phyloP scores from a whole-genome alignment of 176 grass and related monocot species.

The Echinochloa phyllopogon region DNA sequence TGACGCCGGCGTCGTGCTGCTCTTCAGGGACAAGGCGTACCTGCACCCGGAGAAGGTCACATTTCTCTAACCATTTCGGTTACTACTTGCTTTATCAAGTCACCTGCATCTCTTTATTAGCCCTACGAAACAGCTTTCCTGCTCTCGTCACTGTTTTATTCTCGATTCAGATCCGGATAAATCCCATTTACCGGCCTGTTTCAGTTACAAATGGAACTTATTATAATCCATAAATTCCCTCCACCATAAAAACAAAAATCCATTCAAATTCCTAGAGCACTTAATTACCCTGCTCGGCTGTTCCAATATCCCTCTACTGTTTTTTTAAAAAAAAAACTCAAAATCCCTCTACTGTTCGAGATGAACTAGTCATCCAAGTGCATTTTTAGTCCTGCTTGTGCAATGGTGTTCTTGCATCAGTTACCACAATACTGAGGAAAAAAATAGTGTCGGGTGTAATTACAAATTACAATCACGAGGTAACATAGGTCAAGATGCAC shows the following conservation, averaged over 20 bases:
- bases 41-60: slow-evolving; percentile 74
- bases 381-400: background rate
- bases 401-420: background rate
- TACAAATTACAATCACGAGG: background rate
- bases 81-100: background rate
- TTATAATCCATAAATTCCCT: background rate
- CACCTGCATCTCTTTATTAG: background rate
- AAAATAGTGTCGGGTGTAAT: background rate
- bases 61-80: background rate
- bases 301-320: background rate
- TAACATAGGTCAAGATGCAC: background rate
- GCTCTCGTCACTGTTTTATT: background rate
- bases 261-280: background rate
- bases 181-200: background rate
- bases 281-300: background rate
- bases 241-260: background rate
- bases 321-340: no score
- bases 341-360: background rate
- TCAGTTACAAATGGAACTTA: background rate
- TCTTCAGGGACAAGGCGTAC: slow-evolving; percentile 76
- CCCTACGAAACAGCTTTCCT: background rate
- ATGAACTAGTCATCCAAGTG: background rate
- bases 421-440: background rate
- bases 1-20: slow-evolving; percentile 62
- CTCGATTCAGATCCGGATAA: background rate